A percentile compares a stretch with the other conserved stretches of the same genome.
phyloP scores from a whole-genome alignment of 805 yeast species.

The Barnettozyma sp. region DNA sequence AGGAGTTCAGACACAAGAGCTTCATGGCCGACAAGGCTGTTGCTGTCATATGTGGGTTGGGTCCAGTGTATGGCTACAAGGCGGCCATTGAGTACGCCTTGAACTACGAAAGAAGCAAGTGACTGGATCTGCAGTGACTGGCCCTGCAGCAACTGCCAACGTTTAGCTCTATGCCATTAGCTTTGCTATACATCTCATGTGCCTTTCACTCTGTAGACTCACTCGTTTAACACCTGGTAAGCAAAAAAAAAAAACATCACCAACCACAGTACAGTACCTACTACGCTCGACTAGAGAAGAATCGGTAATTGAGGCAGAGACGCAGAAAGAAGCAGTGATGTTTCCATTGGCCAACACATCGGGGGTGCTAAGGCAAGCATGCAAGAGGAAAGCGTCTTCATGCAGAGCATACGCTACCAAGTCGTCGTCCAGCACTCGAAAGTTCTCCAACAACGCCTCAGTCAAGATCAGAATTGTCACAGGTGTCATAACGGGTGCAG shows the following conservation, averaged over 20 bases:
- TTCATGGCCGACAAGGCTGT: slow-evolving; percentile 43
- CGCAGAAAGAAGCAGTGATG: too few species aligned
- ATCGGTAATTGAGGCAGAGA: too few species aligned
- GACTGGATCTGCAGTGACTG: not conserved
- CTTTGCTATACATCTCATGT: not conserved
- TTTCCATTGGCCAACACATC: too few species aligned
- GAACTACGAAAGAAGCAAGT: slow-evolving; percentile 14
- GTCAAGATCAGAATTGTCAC: slow-evolving; percentile 10
- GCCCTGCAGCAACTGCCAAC: not conserved
- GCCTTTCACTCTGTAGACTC: not conserved
- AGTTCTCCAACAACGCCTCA: slow-evolving; percentile 2
- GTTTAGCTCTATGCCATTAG: not conserved
- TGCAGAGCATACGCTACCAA: not conserved
- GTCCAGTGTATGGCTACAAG: slow-evolving; percentile 25
- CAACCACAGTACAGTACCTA: too few species aligned
- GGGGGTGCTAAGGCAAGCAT: too few species aligned
- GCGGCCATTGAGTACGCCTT: slow-evolving; percentile 26
- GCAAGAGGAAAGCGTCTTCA: too few species aligned
- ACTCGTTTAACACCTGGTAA: too few species aligned
- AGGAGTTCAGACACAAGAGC: slow-evolving; percentile 43
- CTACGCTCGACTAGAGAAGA: too few species aligned
- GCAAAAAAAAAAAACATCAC: not conserved
- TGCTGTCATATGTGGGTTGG: slow-evolving; percentile 31
- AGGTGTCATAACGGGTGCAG: slow-evolving; percentile 18
- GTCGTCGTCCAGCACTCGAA: not conserved